Evolutionary conservation across 345 rosid genomes (phyloP).

Genomic region (Erodium maritimum): DNA sequence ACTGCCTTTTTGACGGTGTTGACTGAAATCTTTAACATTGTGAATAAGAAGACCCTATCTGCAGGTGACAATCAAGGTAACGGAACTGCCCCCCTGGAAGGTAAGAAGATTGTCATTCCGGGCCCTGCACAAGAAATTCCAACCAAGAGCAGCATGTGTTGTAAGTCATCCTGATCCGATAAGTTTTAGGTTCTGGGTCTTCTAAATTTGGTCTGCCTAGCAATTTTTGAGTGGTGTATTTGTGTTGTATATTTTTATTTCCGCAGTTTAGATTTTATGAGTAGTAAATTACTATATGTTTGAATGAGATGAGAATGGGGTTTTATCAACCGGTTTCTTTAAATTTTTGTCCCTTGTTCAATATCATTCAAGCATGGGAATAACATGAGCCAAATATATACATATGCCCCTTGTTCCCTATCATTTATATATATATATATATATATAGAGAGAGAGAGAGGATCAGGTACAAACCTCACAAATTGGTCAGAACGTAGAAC

Average conservation of each 20-base stretch:
- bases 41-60: slow-evolving; percentile 14
- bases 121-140: slow-evolving; percentile 11
- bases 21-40: slow-evolving; percentile 16
- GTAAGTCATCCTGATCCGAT: slow-evolving; percentile 4
- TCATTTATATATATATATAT: no score
- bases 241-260: not conserved
- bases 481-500: no score
- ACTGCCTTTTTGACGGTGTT: slow-evolving; percentile 13
- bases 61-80: slow-evolving; percentile 15
- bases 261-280: not conserved
- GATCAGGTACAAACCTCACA: no score
- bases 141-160: slow-evolving; percentile 4
- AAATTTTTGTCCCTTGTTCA: no score
- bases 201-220: no score
- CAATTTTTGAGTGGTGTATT: not conserved
- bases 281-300: not conserved
- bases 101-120: slow-evolving; percentile 13
- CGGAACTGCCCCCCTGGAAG: slow-evolving; percentile 7
- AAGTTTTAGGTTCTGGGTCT: not conserved
- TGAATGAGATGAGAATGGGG: not conserved
- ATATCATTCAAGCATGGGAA: no score
- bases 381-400: no score
- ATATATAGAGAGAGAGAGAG: no score
- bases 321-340: not conserved
- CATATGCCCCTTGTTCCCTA: no score